These are phyloP conservation scores for Aspergillus hancockii DNA, from an alignment of 495 filamentous ascomycete genomes.

Conservation along the genomic window DNA sequence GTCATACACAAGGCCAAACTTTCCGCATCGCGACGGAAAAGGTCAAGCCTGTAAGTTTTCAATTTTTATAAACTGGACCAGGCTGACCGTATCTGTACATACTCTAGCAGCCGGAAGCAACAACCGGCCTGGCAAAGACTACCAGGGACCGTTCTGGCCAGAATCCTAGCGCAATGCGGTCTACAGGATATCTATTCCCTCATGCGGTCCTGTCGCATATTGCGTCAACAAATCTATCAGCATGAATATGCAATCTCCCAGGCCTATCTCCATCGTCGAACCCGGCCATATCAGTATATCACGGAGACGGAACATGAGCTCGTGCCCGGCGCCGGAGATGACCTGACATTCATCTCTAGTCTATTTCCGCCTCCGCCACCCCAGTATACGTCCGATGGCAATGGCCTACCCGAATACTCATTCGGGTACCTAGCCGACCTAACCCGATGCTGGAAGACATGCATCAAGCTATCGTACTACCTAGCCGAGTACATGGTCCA, in stretches of 20 bases:
- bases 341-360: constrained; percentile 30
- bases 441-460: constrained; percentile 31
- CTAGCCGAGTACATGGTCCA: constrained; percentile 28
- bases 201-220: constrained; percentile 23
- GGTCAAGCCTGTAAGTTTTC: not conserved
- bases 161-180: constrained; percentile 23
- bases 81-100: not conserved
- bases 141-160: constrained; percentile 25
- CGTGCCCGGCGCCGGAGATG: constrained; percentile 23
- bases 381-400: constrained; percentile 19
- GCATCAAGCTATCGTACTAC: constrained; percentile 29
- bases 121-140: constrained; percentile 22
- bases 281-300: not conserved
- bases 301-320: constrained; percentile 2
- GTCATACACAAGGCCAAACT: constrained; percentile 4
- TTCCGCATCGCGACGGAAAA: not conserved
- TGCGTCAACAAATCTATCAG: constrained; percentile 23
- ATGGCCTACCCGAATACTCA: constrained; percentile 28
- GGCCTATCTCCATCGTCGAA: constrained; percentile 25
- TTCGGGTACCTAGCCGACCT: constrained; percentile 32
- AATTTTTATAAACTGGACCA: not conserved
- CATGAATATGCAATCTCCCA: constrained; percentile 27
- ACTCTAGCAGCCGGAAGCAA: not conserved
- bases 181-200: constrained; percentile 26
- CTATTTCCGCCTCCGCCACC: constrained; percentile 35